Percentiles rank a stretch among this genome's conserved stretches.
Evolutionary conservation across 2,329 filamentous ascomycete species (phyloP).

Genomic region (Neurospora crassa): DNA sequence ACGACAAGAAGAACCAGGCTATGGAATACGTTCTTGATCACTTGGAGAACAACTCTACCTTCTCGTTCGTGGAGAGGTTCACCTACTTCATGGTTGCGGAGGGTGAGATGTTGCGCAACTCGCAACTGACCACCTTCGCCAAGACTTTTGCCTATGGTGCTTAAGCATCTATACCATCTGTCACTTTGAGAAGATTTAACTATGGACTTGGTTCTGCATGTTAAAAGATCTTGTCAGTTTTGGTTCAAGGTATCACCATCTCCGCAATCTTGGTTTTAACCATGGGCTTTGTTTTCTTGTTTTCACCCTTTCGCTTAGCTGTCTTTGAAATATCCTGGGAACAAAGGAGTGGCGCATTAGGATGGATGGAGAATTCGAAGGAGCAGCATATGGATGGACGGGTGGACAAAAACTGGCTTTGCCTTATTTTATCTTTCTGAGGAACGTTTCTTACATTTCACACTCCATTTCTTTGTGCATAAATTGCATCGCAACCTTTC

Average conservation of each 20-base stretch:
- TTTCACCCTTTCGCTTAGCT: not conserved
- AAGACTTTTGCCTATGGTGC: conserved; percentile 36
- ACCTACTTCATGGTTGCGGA: conserved; percentile 45
- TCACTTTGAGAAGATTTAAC: not conserved
- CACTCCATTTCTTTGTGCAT: not conserved
- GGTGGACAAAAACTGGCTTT: not conserved
- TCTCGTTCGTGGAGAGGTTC: conserved; percentile 43
- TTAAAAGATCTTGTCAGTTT: not conserved
- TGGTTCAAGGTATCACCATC: not conserved
- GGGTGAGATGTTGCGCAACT: conserved; percentile 30
- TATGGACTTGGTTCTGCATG: not conserved
- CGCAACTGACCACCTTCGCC: conserved; percentile 36
- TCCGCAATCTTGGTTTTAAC: not conserved
- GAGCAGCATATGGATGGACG: not conserved
- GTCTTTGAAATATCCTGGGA: not conserved
- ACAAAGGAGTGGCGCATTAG: not conserved
- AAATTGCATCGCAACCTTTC: not conserved
- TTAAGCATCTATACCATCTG: conserved; percentile 12
- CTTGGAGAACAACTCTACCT: conserved; percentile 36
- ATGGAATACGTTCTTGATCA: conserved; percentile 36
- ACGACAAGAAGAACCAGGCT: conserved; percentile 34
- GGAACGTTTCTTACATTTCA: not conserved
- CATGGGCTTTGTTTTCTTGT: not conserved
- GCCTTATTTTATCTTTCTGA: not conserved
- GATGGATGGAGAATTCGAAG: not conserved